Evolutionary conservation across 495 filamentous ascomycete species (phyloP).

Genomic region (Terfezia claveryi): DNA sequence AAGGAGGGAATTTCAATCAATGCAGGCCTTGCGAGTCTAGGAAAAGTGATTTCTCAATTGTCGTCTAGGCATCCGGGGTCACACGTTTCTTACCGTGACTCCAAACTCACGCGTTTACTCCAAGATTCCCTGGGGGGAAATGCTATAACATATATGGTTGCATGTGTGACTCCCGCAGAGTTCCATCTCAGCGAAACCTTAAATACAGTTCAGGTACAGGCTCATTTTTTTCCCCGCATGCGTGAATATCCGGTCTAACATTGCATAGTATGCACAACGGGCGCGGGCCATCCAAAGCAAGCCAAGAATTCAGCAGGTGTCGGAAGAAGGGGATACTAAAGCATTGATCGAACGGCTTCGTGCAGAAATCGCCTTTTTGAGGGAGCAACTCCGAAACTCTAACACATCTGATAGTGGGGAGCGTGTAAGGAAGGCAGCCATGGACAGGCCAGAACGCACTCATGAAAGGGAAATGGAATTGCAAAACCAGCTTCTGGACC

Average conservation of each 20-base stretch:
- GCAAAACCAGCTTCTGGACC: conserved; percentile 80
- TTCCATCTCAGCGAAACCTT: conserved; percentile 96
- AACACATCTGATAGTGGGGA: conserved; percentile 44
- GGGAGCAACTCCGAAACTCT: conserved; percentile 66
- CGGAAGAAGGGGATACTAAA: conserved; percentile 85
- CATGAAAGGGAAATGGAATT: conserved; percentile 74
- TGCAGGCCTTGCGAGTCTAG: conserved; percentile 78
- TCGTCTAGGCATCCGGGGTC: conserved; percentile 71
- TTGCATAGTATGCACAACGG: conserved; percentile 64
- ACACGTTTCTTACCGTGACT: conserved; percentile 96
- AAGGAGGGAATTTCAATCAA: conserved; percentile 98
- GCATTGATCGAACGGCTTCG: conserved; percentile 83
- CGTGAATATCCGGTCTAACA: not conserved
- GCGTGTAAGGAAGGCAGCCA: conserved; percentile 22
- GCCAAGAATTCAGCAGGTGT: conserved; percentile 75
- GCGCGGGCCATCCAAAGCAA: conserved; percentile 95
- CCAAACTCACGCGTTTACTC: conserved; percentile 78
- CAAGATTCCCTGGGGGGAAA: conserved; percentile 98
- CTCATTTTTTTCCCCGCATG: not conserved
- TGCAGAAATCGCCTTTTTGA: conserved; percentile 79
- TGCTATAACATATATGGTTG: conserved; percentile 98
- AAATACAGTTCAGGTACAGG: conserved; percentile 51
- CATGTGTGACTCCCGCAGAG: conserved; percentile 88
- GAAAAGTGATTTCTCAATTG: conserved; percentile 95
- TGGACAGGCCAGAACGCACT: conserved; percentile 38